phyloP scores from a whole-genome alignment of 2,329 filamentous ascomycete species.

The Fusarium sacchari region DNA sequence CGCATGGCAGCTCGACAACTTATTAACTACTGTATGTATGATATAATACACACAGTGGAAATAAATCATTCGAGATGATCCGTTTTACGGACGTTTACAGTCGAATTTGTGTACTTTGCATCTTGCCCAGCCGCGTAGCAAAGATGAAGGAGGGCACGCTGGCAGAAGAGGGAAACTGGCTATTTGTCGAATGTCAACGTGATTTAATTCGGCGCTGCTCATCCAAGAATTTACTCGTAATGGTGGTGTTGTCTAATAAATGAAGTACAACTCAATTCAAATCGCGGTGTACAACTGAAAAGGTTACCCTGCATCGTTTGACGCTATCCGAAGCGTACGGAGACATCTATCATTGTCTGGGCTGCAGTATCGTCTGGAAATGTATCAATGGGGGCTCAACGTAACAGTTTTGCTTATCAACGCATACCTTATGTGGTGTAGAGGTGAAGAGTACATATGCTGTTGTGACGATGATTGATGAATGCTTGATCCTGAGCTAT shows the following conservation, averaged over 20 bases:
- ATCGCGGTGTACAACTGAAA: slow-evolving; percentile 6
- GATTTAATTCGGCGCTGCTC: not conserved
- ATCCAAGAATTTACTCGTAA: not conserved
- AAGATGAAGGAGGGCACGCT: not conserved
- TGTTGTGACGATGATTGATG: not conserved
- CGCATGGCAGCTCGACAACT: not conserved
- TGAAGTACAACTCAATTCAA: not conserved
- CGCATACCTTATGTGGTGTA: not conserved
- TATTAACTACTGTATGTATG: not conserved
- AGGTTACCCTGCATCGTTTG: slow-evolving; percentile 30
- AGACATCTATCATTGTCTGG: not conserved
- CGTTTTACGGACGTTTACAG: not conserved
- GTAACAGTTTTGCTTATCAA: not conserved
- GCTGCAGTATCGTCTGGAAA: not conserved
- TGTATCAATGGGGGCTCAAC: not conserved
- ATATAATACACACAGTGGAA: not conserved
- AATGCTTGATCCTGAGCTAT: slow-evolving; percentile 1
- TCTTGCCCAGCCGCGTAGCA: not conserved
- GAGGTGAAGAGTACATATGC: not conserved
- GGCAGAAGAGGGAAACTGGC: not conserved
- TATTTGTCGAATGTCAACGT: not conserved
- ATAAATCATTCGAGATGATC: not conserved
- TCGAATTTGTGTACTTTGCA: not conserved
- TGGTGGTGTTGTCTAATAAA: not conserved
- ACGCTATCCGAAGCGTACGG: not conserved